phyloP scores from a whole-genome alignment of 2,329 filamentous ascomycete species.

The Botryosphaeria dothidea region DNA sequence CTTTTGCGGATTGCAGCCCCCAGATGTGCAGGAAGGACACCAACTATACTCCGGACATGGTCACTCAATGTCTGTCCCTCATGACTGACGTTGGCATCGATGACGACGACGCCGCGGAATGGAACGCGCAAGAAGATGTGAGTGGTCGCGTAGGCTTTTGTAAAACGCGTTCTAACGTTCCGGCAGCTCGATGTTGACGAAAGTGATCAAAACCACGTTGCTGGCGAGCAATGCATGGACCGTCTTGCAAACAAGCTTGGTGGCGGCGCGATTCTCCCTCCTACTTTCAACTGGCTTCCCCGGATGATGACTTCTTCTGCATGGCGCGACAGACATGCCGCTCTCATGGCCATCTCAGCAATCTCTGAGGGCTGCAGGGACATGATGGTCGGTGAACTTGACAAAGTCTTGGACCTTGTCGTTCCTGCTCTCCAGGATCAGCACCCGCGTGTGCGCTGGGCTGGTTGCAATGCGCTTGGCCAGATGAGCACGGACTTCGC shows the following conservation, averaged over 20 bases:
- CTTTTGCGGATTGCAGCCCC: conserved; percentile 92
- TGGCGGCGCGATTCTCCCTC: conserved; percentile 85
- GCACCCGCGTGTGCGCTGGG: conserved; percentile 93
- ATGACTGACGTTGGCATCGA: conserved; percentile 97
- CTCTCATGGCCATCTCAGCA: conserved; percentile 97
- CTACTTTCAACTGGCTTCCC: conserved; percentile 95
- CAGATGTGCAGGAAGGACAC: conserved; percentile 93
- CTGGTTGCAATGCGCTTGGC: conserved; percentile 95
- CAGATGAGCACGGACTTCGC: conserved; percentile 99
- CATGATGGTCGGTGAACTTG: conserved; percentile 90
- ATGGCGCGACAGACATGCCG: conserved; percentile 94
- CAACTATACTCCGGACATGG: conserved; percentile 94
- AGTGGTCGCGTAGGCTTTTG: conserved; percentile 36
- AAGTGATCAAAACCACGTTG: conserved; percentile 95
- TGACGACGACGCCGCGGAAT: conserved; percentile 92
- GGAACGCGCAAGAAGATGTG: conserved; percentile 89
- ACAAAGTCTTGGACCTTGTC: conserved; percentile 93
- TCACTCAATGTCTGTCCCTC: conserved; percentile 93
- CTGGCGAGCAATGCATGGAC: conserved; percentile 98
- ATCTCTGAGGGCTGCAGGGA: conserved; percentile 97
- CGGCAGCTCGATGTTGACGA: conserved; percentile 84
- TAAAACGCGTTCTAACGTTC: conserved; percentile 26
- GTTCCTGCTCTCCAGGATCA: conserved; percentile 85
- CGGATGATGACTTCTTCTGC: conserved; percentile 95
- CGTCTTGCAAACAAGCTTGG: conserved; percentile 95